Percentiles rank a stretch among this genome's conserved stretches.
These are phyloP conservation scores for Penicillium griseofulvum DNA, from an alignment of 2,329 filamentous ascomycete genomes.

Conservation along the genomic window DNA sequence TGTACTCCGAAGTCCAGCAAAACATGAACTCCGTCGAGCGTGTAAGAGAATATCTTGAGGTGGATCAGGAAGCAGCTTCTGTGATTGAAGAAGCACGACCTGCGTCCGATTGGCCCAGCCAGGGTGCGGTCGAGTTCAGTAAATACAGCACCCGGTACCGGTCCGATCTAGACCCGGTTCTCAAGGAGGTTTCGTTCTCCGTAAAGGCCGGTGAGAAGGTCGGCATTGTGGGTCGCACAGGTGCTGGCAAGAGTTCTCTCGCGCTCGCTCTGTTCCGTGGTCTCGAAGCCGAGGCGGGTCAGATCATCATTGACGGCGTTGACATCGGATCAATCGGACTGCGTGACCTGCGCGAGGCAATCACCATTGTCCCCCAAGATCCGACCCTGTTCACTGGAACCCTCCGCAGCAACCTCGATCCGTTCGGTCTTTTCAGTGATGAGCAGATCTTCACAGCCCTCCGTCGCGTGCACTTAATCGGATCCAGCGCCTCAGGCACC, in stretches of 20 bases:
- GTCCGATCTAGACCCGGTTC: constrained; percentile 78
- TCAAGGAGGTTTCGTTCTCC: constrained; percentile 80
- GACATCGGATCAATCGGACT: constrained; percentile 87
- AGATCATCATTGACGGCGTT: constrained; percentile 86
- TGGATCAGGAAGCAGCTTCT: constrained; percentile 84
- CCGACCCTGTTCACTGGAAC: constrained; percentile 89
- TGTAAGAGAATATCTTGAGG: constrained; percentile 93
- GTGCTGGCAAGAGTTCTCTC: constrained; percentile 93
- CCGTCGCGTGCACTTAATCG: constrained; percentile 81
- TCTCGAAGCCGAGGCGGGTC: constrained; percentile 83
- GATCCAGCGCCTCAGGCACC: constrained; percentile 35
- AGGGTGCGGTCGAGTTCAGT: constrained; percentile 83
- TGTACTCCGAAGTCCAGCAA: constrained; percentile 94
- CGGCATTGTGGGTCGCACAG: constrained; percentile 91
- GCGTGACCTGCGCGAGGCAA: constrained; percentile 86
- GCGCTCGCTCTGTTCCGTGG: constrained; percentile 91
- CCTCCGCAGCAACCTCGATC: constrained; percentile 87
- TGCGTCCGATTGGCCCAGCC: constrained; percentile 75
- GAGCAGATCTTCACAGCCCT: constrained; percentile 86
- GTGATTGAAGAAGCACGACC: constrained; percentile 77
- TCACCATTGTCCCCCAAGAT: constrained; percentile 97
- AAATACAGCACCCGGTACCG: constrained; percentile 88
- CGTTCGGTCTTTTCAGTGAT: constrained; percentile 83
- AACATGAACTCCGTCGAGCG: constrained; percentile 99
- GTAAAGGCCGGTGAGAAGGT: constrained; percentile 87